These are phyloP conservation scores for Hylodesmum podocarpum DNA, from an alignment of 306 rosid species.

Conservation along the genomic window DNA sequence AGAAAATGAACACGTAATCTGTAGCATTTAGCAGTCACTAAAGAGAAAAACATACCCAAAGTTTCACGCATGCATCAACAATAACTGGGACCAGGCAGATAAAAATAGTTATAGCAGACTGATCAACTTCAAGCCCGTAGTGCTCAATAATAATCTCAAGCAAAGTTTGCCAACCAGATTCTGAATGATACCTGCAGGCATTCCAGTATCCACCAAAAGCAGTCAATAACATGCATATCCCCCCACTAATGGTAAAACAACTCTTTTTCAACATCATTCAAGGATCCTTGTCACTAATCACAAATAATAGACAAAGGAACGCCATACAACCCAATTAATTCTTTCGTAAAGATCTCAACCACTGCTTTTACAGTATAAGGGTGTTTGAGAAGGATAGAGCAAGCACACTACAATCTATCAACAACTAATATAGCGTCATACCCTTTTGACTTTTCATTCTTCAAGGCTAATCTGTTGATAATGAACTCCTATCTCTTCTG, in stretches of 20 bases:
- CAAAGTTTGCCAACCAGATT: conserved; percentile 96
- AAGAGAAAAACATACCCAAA: conserved; percentile 68
- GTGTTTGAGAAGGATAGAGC: not conserved
- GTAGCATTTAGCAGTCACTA: conserved; percentile 13
- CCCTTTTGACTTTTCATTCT: not conserved
- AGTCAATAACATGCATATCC: not conserved
- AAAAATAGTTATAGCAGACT: conserved; percentile 69
- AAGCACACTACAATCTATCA: not conserved
- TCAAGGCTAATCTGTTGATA: not conserved
- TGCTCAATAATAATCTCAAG: conserved; percentile 80
- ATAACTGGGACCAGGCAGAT: conserved; percentile 79
- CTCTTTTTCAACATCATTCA: not conserved
- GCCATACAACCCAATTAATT: not conserved
- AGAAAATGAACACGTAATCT: conserved; percentile 17
- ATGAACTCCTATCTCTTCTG: not conserved
- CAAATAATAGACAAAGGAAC: not conserved
- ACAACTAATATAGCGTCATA: not conserved
- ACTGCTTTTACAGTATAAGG: not conserved
- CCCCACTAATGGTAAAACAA: not conserved
- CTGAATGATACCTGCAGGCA: conserved; percentile 92
- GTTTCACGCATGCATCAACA: conserved; percentile 87
- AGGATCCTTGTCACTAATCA: not conserved
- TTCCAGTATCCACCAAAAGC: conserved; percentile 25
- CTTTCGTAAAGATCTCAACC: not conserved
- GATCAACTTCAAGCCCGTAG: conserved; percentile 85